Evolutionary conservation across 2,329 filamentous ascomycete species (phyloP).

Genomic region (Nigrospora osmanthi): DNA sequence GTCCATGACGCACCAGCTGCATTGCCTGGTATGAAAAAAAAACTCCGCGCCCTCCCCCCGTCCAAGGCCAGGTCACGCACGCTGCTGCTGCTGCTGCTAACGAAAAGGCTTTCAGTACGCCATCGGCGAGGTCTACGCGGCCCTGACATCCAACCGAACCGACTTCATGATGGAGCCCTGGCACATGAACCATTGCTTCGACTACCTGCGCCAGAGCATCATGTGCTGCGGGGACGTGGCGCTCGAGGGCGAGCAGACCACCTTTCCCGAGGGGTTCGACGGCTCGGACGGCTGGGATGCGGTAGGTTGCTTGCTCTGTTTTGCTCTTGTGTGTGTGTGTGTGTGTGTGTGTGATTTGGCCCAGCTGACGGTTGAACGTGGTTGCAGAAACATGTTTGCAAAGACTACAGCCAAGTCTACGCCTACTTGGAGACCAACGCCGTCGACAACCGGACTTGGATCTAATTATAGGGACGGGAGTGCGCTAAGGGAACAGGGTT

Average conservation of each 20-base stretch:
- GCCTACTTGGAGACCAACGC: slow-evolving; percentile 1
- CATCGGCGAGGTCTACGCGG: slow-evolving; percentile 28
- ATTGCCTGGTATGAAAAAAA: slow-evolving; percentile 32
- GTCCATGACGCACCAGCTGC: slow-evolving; percentile 34
- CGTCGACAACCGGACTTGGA: neutral
- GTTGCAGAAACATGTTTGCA: slow-evolving; percentile 1
- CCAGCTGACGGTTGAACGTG: neutral
- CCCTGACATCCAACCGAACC: slow-evolving; percentile 17
- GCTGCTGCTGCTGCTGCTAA: too few relatives aligned
- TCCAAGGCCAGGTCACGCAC: neutral
- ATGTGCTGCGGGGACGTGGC: slow-evolving; percentile 21
- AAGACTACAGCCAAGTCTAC: neutral
- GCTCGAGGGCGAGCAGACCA: slow-evolving; percentile 28
- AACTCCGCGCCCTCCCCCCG: neutral
- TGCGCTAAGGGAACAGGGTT: neutral
- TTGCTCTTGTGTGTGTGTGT: neutral
- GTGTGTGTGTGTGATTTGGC: neutral
- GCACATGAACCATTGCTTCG: slow-evolving; percentile 31
- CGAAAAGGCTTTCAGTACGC: slow-evolving; percentile 17
- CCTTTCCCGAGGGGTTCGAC: slow-evolving; percentile 24
- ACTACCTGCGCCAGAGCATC: slow-evolving; percentile 14
- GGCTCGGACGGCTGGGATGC: slow-evolving; percentile 35
- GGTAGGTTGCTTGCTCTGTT: neutral
- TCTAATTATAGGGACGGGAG: neutral
- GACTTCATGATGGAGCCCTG: slow-evolving; percentile 22